Evolutionary conservation across 2,329 filamentous ascomycete species (phyloP), one percentile per base, ranked within the genome.

Genomic region (Fusarium abutilonis): DNA sequence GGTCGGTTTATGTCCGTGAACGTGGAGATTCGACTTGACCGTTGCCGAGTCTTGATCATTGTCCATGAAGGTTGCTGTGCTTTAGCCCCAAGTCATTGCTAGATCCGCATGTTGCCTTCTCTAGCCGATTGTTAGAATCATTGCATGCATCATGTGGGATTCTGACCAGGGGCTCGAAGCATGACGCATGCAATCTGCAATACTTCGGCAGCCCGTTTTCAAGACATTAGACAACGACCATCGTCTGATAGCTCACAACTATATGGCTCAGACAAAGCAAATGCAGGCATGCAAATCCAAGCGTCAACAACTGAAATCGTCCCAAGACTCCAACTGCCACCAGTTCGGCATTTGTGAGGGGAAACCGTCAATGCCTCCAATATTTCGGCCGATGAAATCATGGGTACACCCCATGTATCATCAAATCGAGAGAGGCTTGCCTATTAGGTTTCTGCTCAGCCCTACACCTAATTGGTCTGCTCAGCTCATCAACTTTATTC

Each of bases 101-200:
- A 57, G 47, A 61, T 52, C 68, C 68, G 64, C 47, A 50, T 56
- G 49, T 70, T 70, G 48, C 68, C 68, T 70, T 60, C 56, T 54
- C 57, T 70, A 70, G 58, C 68, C 68, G 68, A 44, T 43, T 43
- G 31, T 56, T 19, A 19, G 19, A 19, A 19, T 3, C 19, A 19
- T 19, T 19, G 19, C 19, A 19, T 19, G 19, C 19, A 19, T 19
- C 19, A 19, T 19, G 19, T 19, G 19, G 19, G 19, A 19, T 3
- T 19, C 19, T 19, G 19, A 19, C 19, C 19, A 19, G 19, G 19
- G 19, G 19, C n/a, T n/a, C n/a, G 19, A 4, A 19, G 19, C 19
- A 19, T 65, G 62, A 68, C 68, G 55, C 55, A 59, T 58, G 56
- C 63, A 63, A 59, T 64, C 54, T 68, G 56, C 45, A 61, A 56